phyloP scores from a whole-genome alignment of 352 stramenopile genomes.

The Phytophthora ramorum region DNA sequence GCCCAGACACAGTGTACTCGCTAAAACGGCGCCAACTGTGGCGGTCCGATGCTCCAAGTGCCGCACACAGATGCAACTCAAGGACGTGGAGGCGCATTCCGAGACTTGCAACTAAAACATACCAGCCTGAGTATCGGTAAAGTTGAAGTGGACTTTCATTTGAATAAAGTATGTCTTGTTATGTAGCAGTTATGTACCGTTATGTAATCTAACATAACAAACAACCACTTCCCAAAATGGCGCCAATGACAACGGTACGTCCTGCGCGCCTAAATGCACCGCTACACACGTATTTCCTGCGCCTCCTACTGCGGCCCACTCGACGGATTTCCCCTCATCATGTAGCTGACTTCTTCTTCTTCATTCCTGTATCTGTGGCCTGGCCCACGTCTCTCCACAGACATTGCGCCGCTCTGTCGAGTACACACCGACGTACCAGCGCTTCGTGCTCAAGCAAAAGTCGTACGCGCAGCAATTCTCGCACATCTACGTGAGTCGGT shows the following conservation, averaged over 20 bases:
- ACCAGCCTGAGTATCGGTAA: neutral
- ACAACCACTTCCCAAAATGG: conserved; percentile 24
- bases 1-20: neutral
- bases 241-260: conserved; percentile 35
- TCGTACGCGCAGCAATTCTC: conserved; percentile 91
- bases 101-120: conserved; percentile 40
- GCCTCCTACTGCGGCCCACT: neutral
- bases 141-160: conserved; percentile 11
- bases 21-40: neutral
- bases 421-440: conserved; percentile 55
- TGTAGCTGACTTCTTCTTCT: conserved; percentile 20
- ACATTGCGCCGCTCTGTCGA: conserved; percentile 44
- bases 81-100: conserved; percentile 45
- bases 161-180: neutral
- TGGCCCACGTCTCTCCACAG: conserved; percentile 23
- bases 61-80: conserved; percentile 34
- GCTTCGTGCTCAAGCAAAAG: conserved; percentile 88
- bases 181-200: neutral
- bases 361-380: conserved; percentile 7
- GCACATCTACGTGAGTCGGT: conserved; percentile 90
- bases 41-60: conserved; percentile 51
- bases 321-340: neutral
- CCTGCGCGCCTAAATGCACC: neutral
- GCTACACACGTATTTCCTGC: conserved; percentile 1
- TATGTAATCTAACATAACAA: neutral